Base-by-base conservation (phyloP, 331 rosid species). In the Stylosanthes scabra region DNA sequence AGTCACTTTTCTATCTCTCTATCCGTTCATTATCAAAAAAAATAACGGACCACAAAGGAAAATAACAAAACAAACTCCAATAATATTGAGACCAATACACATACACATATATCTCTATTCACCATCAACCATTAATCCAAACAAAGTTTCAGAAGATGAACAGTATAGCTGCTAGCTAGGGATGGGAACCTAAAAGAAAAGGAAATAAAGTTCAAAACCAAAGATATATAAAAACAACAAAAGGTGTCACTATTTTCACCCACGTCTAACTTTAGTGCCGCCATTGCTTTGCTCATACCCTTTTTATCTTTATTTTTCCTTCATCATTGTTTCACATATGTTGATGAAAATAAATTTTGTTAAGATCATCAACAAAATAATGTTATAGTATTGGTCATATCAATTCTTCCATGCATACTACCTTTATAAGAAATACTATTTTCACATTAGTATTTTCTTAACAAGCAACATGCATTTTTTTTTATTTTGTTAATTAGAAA, bases 231-330 rank as follows among this genome's bases (percentile, higher is more conserved):
- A 56, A 62, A 74, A 41, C 66, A 14, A 11, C 46, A 57, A 56
- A 74, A 75, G 45, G 59, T 74, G 67, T 69, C 74, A 29, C 77
- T 78, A 57, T 73, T 78, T n/a, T 59, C 28, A 40, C 56, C 70
- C 80, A 82, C 61, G 77, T 73, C 46, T 81, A 70, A 66, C 83
- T 70, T 59, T 76, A 60, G 63, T 66, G 86, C 86, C 83, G 83
- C 75, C 81, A 70, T 82, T 74, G 77, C 25, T 20, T 20, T 20
- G 25, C 46, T 58, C 13, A 50, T 20, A 20, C 25, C 25, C 25
- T 20, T 20, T 27, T 9, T 57, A 52, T 69, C 46, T 9, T 40
- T 69, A 34, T 9, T 40, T 11, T 51, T 39, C 14, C 7, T 31
- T 56, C 61, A 13, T 58, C 25, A 64, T 16, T 46, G 66, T 37